Conservation (phyloP, 2,329 filamentous ascomycete genomes). For the Sarocladium oryzae region DNA sequence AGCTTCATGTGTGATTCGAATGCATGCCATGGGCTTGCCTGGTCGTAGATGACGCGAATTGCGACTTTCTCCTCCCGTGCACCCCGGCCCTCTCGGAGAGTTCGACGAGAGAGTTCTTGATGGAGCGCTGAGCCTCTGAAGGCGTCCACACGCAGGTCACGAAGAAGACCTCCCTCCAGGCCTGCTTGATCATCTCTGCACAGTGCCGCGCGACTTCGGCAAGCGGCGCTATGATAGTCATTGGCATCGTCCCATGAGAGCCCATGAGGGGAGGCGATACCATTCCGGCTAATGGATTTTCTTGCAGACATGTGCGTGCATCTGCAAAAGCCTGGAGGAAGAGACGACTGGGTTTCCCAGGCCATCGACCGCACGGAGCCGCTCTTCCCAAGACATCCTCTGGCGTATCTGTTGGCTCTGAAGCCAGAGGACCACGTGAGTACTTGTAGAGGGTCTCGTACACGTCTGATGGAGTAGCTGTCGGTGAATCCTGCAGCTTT, state of each 20-base stretch:
- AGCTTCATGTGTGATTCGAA: constrained; percentile 60
- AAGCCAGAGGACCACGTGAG: too few relatives aligned
- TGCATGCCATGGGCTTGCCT: constrained; percentile 58
- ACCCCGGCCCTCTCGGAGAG: constrained; percentile 59
- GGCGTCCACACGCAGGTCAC: constrained; percentile 73
- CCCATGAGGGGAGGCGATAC: constrained; percentile 47
- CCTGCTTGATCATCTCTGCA: constrained; percentile 67
- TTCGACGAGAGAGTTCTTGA: constrained; percentile 63
- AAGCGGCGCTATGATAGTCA: constrained; percentile 53
- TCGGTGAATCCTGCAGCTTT: constrained; percentile 46
- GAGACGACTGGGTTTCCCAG: constrained; percentile 54
- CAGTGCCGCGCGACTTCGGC: constrained; percentile 67
- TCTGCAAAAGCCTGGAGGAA: constrained; percentile 66
- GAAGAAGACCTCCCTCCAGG: constrained; percentile 65
- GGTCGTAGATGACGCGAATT: constrained; percentile 71
- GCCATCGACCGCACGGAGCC: constrained; percentile 56
- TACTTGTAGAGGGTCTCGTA: constrained; percentile 51
- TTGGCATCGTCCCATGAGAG: constrained; percentile 53
- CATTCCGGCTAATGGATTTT: constrained; percentile 43
- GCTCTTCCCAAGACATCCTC: constrained; percentile 43
- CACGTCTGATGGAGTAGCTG: constrained; percentile 43
- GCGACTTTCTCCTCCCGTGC: constrained; percentile 50
- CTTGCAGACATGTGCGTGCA: constrained; percentile 48
- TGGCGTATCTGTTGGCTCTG: neutral
- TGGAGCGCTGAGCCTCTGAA: constrained; percentile 58